Evolutionary conservation across 805 yeast genomes (phyloP), one percentile per base, ranked within the genome.

Genomic region (Starmerella bombi): DNA sequence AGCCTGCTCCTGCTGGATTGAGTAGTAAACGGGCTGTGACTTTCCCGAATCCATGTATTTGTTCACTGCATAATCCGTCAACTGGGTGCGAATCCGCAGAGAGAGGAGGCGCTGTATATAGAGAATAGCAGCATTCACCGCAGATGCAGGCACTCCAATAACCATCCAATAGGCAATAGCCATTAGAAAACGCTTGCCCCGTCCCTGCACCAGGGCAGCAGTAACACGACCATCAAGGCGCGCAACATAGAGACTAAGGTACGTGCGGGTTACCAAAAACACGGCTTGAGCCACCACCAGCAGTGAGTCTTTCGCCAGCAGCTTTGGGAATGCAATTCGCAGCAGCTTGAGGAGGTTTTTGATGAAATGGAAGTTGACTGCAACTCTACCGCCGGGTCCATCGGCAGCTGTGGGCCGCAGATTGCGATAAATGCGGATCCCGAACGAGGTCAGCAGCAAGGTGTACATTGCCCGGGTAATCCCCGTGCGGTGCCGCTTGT

Each of bases 191-290:
- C 66, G 67, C 35, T 68, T 65, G 46, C 84, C 79, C 37, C 70
- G 69, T 46, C 79, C 82, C 31, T 78, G 70, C 22, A 86, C 81
- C 50, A 86, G 67, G 1, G 82, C 74, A 0, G 94, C 82, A 4
- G 86, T 94, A 40, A 86, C 64, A 54, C 68, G 66, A 49, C 96
- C 96, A 59, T 86, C 96, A 43, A 86, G 65, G 10, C 78, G 72
- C 5, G 96, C 95, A 14, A 85, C 86, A 53, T 77, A 76, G 35
- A 86, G 67, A 2, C 94, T 78, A 21, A 86, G 61, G 19, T 77
- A 58, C 0, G 94, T 88, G 48, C 94, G 69, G 4, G 70, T 48
- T 3, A 80, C 67, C 34, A 86, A 64, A 20, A 83, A 63, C 0
- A 65, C 54, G 5, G 83, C 60, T 58, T 83, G 88, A 0, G 70